Conservation (phyloP, 768 basidiomycete species). For the Chalciporus chontae region DNA sequence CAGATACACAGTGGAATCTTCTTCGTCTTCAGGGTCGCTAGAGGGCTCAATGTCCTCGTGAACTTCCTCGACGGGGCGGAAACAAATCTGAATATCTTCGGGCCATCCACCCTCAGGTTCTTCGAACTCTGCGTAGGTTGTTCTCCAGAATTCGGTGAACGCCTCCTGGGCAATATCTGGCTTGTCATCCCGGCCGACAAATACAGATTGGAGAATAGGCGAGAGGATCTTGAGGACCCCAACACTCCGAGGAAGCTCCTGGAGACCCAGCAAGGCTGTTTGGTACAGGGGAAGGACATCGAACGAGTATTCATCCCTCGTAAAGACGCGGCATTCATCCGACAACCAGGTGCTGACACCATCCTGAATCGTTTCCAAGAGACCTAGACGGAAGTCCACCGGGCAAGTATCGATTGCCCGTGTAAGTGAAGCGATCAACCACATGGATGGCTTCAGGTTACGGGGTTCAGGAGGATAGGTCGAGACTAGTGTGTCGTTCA, state of each 20-base stretch:
- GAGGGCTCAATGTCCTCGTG: slow-evolving; percentile 19
- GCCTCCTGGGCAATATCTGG: slow-evolving; percentile 42
- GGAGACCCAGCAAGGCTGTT: slow-evolving; percentile 50
- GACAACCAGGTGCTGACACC: slow-evolving; percentile 60
- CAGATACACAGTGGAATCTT: slow-evolving; percentile 9
- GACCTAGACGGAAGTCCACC: slow-evolving; percentile 36
- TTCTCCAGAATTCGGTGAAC: slow-evolving; percentile 63
- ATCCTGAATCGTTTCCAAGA: slow-evolving; percentile 51
- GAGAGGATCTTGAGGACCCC: slow-evolving; percentile 46
- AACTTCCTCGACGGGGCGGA: slow-evolving; percentile 14
- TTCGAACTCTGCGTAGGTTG: slow-evolving; percentile 38
- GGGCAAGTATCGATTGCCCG: slow-evolving; percentile 56
- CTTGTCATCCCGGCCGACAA: slow-evolving; percentile 48
- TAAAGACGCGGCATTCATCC: slow-evolving; percentile 52
- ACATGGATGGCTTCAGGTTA: slow-evolving; percentile 52
- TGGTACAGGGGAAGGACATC: slow-evolving; percentile 67
- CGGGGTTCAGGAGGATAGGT: slow-evolving; percentile 65
- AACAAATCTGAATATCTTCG: slow-evolving; percentile 37
- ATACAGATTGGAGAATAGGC: slow-evolving; percentile 54
- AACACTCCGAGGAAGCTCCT: slow-evolving; percentile 39
- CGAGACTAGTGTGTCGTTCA: slow-evolving; percentile 54
- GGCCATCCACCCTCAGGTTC: slow-evolving; percentile 56
- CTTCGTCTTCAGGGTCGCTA: slow-evolving; percentile 23
- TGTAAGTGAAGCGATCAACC: slow-evolving; percentile 59
- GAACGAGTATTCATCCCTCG: slow-evolving; percentile 50